Evolutionary conservation across 805 yeast species (phyloP), one percentile per base, ranked within the genome.

Genomic region (Candida golubevii): DNA sequence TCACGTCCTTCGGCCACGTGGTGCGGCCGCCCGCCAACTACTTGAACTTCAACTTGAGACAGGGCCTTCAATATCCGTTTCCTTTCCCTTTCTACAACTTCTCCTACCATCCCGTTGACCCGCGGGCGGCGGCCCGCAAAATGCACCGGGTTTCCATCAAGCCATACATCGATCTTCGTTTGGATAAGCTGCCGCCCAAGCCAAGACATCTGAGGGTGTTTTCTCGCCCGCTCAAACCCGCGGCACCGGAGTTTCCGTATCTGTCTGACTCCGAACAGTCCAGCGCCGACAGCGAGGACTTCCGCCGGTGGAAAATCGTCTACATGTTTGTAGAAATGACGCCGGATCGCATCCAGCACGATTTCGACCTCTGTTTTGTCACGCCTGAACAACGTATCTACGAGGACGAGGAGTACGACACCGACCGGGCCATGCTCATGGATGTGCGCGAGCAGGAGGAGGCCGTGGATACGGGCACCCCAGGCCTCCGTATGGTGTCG

Each of bases 81-180:
- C 76, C 76, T 7, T 71, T 64, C 45, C 75, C 76, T 31, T 71
- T 69, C 46, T 71, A 71, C 55, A 71, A 71, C 43, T 71, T 61
- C 51, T 69, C 74, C 7, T 70, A 67, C 52, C 76, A 71, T 48
- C 54, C 68, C 4, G 54, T 66, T 35, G 60, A 63, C 35, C 58
- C 64, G 3, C 53, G 55, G 14, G 51, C 60, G 7, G 56, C 57
- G 9, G 54, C 55, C 14, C 54, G 49, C 18, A 69, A 69, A 46
- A 56, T 60, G 37, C 39, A 54, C 7, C 50, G 46, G 23, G 50
- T 71, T 7, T 42, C 58, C 7, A 62, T 71, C 39, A 56, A 46
- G 14, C 69, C 74, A 1, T 70, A 70, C 51, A 55, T 63, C 15
- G 74, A 69, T 39, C 65, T 71, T 11, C 56, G 65, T 10, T 53